Evolutionary conservation across 352 stramenopile genomes (phyloP), one percentile per base, ranked within the genome.

Genomic region (Globisporangium parvum): DNA sequence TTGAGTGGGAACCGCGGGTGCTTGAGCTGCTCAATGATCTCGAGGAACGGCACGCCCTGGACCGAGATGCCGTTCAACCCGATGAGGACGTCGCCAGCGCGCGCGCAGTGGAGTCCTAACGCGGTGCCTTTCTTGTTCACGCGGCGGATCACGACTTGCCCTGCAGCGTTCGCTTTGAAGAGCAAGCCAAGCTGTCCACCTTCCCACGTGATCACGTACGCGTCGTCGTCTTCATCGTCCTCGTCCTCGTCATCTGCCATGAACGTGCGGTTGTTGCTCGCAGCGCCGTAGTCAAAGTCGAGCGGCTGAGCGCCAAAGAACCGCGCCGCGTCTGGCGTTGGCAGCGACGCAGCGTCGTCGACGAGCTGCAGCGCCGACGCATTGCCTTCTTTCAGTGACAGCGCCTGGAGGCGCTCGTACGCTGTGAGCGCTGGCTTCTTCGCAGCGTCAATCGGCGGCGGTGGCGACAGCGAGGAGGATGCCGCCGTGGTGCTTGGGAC

Each of bases 41-140:
- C 73, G 24, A 79, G 66, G 61, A 88, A 93, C 2, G 70, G 67
- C 33, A 70, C 70, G 11, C 59, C 68, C 1, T 62, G 67, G 20
- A 92, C 74, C 17, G 69, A 74, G 6, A 70, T 56, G 23, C 77
- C 75, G 47, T 94, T 89, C 0, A 94, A 51, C 6, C 76, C 81
- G 4, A 91, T 51, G 11, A 94, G 62, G n/a, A 88, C 75, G 55
- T 94, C 85, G n/a, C 85, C 80, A 0, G 71, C 77, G 26, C 80
- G 76, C 20, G 83, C 80, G 26, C 79, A 77, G 39, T 86, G 70
- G 24, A 91, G 55, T 6, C 77, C 79, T 2, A 73, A 67, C 3
- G 80, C 79, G 21, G 68, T 70, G 40, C 80, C 75, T 44, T 85
- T 81, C 63, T 87, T 87, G 63, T 83, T 91, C 18, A 92, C 79